phyloP scores from a whole-genome alignment of 306 rosid species.

The Begonia loranthoides region DNA sequence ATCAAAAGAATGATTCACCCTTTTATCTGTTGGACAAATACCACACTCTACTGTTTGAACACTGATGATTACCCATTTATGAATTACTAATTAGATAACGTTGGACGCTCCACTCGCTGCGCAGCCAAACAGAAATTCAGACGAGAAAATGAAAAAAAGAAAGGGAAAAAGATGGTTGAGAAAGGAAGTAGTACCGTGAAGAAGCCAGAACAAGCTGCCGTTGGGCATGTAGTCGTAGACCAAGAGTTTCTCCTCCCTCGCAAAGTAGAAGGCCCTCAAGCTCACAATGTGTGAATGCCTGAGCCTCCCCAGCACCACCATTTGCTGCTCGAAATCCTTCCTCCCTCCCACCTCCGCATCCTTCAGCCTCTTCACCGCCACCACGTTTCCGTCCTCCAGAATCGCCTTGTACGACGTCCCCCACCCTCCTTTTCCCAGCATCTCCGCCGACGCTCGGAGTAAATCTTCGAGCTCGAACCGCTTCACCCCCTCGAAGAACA shows the following conservation, averaged over 20 bases:
- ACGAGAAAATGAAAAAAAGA: background rate
- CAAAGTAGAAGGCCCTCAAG: constrained; percentile 66
- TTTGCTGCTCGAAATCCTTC: constrained; percentile 62
- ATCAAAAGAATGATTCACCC: too few species aligned
- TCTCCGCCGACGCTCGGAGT: constrained; percentile 77
- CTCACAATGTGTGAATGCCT: constrained; percentile 42
- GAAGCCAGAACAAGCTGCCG: constrained; percentile 72
- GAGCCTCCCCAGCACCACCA: constrained; percentile 54
- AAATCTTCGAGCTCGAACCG: constrained; percentile 71
- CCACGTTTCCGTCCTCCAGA: constrained; percentile 68
- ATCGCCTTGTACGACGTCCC: constrained; percentile 86
- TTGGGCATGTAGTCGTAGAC: constrained; percentile 80
- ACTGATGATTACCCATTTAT: too few species aligned
- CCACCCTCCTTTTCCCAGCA: constrained; percentile 79
- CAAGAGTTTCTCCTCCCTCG: constrained; percentile 60
- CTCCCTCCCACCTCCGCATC: constrained; percentile 57
- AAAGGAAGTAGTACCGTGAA: constrained; percentile 45
- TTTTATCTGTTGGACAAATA: too few species aligned
- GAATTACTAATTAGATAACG: too few species aligned
- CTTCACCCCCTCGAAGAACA: constrained; percentile 68
- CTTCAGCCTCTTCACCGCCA: constrained; percentile 76
- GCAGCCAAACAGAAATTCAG: constrained; percentile 3
- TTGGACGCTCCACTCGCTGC: background rate
- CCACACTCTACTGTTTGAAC: too few species aligned
- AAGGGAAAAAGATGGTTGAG: background rate